Evolutionary conservation across 2,329 filamentous ascomycete species (phyloP), one percentile per base, ranked within the genome.

Genomic region (Pseudodiploospora longispora): DNA sequence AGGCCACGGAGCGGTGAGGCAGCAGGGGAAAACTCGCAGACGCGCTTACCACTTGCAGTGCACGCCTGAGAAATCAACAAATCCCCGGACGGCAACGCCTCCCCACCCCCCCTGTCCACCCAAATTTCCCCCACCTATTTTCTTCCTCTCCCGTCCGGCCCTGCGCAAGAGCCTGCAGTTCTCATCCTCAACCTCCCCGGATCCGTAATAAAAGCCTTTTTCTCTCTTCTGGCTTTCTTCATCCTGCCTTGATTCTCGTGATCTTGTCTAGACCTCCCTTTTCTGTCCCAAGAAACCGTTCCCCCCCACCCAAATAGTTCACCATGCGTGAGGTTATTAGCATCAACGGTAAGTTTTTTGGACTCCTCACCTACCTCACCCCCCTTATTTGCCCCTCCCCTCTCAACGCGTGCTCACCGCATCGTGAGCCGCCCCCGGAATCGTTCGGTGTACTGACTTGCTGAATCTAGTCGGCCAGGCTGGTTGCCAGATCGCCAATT

Each of bases 401-500:
- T 42, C 43, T 40, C 39, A 41, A 45, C 42, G 46, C 46, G 46
- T 47, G 36, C 52, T 72, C 65, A 71, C 70, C 68, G 68, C 69
- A 70, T 64, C 58, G 29, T 45, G 46, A 42, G 12, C 32, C 32
- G 32, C 9, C 8, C 32, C 12, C 19, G 19, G 7, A 33, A 38
- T 40, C 31, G 10, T 36, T 38, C 36, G 37, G 9, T 31, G 60
- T 71, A 60, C 78, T 85, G 66, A 85, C 74, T 54, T 38, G 33
- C 57, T 63, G 61, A 59, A 41, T 64, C 64, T 70, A 98, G 93
- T 98, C 80, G 93, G 93, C 75, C 93, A 98, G 82, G 93, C 93
- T 69, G 93, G 93, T 85, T 97, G 93, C 83, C 93, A 98, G 72
- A 98, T 98, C 67, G 93, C 91, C 76, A 98, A 98, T 80, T 93